Evolutionary conservation across 2,329 filamentous ascomycete species (phyloP), one percentile per base, ranked within the genome.

Genomic region (Aspergillus hiratsukae): DNA sequence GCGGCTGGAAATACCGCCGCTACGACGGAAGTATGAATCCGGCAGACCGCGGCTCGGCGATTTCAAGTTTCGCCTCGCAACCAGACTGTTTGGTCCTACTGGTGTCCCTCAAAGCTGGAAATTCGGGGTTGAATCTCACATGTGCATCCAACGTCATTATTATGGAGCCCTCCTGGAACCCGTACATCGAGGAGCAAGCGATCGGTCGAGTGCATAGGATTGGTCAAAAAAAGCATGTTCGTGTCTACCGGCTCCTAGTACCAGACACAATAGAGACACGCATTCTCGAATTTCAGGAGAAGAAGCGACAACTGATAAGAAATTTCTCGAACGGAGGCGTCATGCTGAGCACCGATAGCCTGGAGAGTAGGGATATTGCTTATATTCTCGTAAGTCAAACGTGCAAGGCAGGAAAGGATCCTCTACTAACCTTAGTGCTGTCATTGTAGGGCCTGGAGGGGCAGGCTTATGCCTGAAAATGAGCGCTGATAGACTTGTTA

Each of bases 151-250:
- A 90, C 60, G 89, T 96, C 63, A 90, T 97, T 71, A 89, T 96
- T 61, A 85, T 96, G 68, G 91, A 96, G 69, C 91, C 91, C 0
- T 96, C 95, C 76, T 96, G 90, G 90, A 97, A 96, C 61, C 91
- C 91, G 0, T 96, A 88, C 69, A 88, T 95, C 49, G 92, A 96
- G 75, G 90, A 91, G 74, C 92, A 97, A 74, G 92, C 92, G 3
- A 87, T 96, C 51, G 92, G 96, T 70, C 87, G 92, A 23, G 90
- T 91, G 2, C 88, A 96, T 72, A 88, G 92, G 9, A 92, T 96
- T 63, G 91, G 91, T 0, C 92, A 97, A 75, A 76, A 80, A 62
- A 81, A 81, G 3, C 77, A 85, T 7, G 92, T 96, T 4, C 81
- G 85, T 54, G 87, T 97, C 1, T 91, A 96, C 69, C 87, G 90